A percentile compares a stretch with the other conserved stretches of the same genome.
phyloP scores from a whole-genome alignment of 2,329 filamentous ascomycete species.

The Pseudopyrenochaeta lycopersici region DNA sequence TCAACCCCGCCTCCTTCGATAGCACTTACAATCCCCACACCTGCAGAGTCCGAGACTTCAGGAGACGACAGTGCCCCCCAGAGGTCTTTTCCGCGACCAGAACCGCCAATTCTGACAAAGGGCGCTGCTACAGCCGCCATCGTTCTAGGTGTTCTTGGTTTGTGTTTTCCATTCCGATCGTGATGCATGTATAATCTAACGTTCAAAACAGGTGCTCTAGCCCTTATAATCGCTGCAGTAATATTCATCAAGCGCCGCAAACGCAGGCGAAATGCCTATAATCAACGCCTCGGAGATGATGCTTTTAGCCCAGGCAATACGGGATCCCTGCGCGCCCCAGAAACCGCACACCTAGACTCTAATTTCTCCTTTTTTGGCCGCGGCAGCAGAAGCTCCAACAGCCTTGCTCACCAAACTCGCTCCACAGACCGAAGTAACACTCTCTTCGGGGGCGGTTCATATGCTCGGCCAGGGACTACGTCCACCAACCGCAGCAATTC shows the following conservation, averaged over 20 bases:
- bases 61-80: constrained; percentile 11
- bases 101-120: constrained; percentile 32
- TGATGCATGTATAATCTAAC: background rate
- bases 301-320: constrained; percentile 37
- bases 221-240: constrained; percentile 30
- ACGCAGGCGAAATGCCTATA: constrained; percentile 18
- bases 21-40: background rate
- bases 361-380: constrained; percentile 19
- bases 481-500: constrained; percentile 37
- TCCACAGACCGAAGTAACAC: constrained; percentile 34
- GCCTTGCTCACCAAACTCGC: constrained; percentile 29
- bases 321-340: constrained; percentile 27
- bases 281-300: constrained; percentile 31
- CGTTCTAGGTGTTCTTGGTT: constrained; percentile 42
- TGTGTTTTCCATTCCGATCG: background rate
- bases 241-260: constrained; percentile 38
- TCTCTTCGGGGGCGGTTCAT: constrained; percentile 36
- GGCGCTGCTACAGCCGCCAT: constrained; percentile 43
- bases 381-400: background rate
- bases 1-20: constrained; percentile 1
- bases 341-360: constrained; percentile 28
- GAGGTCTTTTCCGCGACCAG: constrained; percentile 6
- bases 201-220: constrained; percentile 33
- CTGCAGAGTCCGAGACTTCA: constrained; percentile 11
- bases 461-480: constrained; percentile 44